Evolutionary conservation across 2,329 filamentous ascomycete species (phyloP).

Genomic region (Aspergillus tubingensis): DNA sequence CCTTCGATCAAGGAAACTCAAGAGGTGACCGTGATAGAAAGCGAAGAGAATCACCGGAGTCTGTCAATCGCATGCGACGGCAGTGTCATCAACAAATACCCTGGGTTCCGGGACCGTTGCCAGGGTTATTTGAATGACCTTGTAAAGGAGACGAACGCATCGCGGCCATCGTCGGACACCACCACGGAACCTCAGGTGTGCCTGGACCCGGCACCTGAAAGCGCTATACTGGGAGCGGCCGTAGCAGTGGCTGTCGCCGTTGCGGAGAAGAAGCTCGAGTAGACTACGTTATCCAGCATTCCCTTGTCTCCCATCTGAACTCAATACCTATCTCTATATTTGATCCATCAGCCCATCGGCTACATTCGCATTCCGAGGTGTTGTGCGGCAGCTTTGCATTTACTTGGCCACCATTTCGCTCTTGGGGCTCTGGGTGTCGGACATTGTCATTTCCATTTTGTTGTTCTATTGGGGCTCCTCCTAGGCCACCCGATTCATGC

Average conservation of each 20-base stretch:
- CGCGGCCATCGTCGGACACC: conserved; percentile 9
- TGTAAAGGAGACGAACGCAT: conserved; percentile 30
- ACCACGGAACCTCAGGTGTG: conserved; percentile 33
- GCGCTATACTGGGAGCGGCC: conserved; percentile 49
- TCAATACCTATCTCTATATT: not conserved
- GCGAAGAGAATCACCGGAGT: conserved; percentile 31
- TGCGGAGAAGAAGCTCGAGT: conserved; percentile 27
- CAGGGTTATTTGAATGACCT: conserved; percentile 48
- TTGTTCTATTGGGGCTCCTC: not conserved
- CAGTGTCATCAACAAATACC: conserved; percentile 56
- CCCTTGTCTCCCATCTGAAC: not conserved
- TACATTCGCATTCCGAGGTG: conserved; percentile 21
- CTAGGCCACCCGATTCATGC: not conserved
- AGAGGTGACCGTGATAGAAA: conserved; percentile 39
- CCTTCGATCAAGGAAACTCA: conserved; percentile 30
- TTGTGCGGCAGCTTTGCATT: conserved; percentile 10
- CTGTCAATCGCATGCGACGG: conserved; percentile 54
- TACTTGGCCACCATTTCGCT: not conserved
- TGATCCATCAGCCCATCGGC: not conserved
- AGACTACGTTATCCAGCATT: not conserved
- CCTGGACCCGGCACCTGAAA: conserved; percentile 46
- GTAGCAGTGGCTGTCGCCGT: conserved; percentile 50
- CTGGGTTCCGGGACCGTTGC: conserved; percentile 48
- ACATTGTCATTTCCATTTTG: conserved; percentile 2
- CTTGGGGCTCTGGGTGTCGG: not conserved